A percentile compares a stretch with the other conserved stretches of the same genome.
Conservation (phyloP, 1,139 yeast genomes). For the Pichia kudriavzevii region DNA sequence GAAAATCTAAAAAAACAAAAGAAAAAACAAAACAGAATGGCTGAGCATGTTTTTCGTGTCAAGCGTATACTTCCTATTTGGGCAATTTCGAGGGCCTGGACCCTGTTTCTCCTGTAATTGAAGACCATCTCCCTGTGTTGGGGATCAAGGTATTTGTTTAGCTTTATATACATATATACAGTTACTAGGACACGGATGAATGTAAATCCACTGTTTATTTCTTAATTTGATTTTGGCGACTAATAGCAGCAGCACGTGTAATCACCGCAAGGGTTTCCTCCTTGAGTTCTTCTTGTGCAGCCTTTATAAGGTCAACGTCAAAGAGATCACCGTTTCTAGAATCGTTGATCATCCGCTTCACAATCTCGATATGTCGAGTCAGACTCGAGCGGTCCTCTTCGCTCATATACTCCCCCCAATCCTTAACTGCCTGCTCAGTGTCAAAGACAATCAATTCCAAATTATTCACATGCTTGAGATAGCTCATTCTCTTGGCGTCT, state of each 20-base stretch:
- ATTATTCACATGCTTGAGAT: conserved; percentile 27
- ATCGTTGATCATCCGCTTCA: conserved; percentile 40
- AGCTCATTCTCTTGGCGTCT: conserved; percentile 37
- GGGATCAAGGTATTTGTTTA: no score
- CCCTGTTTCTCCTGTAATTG: no score
- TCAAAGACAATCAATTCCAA: conserved; percentile 29
- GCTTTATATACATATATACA: no score
- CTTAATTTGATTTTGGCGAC: no score
- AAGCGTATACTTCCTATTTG: no score
- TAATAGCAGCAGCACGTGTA: conserved; percentile 21
- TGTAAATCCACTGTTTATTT: no score
- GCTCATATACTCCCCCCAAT: conserved; percentile 21
- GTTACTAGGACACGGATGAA: no score
- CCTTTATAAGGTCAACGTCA: conserved; percentile 23
- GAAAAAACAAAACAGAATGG: no score
- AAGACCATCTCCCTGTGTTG: no score
- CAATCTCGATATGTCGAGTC: conserved; percentile 31
- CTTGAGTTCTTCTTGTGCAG: conserved; percentile 29
- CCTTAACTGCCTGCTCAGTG: conserved; percentile 26
- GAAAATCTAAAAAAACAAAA: no score
- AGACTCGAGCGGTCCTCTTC: conserved; percentile 31
- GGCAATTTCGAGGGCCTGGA: no score
- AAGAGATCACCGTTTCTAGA: conserved; percentile 35
- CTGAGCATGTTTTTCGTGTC: no score
- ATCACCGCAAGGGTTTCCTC: conserved; percentile 23